These are phyloP conservation scores for Saccharomycopsis sp. DNA, from an alignment of 805 yeast genomes.

Conservation along the genomic window DNA sequence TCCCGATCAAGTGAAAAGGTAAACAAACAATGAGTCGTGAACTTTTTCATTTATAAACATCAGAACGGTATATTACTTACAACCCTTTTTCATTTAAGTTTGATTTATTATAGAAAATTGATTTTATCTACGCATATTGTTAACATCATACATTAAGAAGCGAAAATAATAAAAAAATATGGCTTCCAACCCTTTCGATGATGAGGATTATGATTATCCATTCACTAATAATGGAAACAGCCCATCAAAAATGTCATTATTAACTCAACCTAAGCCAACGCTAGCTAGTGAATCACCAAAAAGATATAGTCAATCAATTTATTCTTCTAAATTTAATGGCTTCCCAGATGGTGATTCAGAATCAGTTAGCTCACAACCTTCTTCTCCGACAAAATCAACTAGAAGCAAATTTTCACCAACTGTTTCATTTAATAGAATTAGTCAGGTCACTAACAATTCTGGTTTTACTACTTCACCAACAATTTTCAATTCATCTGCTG, in stretches of 20 bases:
- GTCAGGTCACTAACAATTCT: conserved; percentile 21
- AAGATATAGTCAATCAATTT: conserved; percentile 11
- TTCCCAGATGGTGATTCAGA: conserved; percentile 10
- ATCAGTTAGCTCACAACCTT: conserved; percentile 2
- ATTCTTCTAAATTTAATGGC: conserved; percentile 15
- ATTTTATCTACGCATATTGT: no score
- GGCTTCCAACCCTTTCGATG: conserved; percentile 25
- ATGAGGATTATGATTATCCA: conserved; percentile 24
- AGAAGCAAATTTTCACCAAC: conserved; percentile 37
- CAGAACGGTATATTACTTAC: no score
- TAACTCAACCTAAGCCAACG: conserved; percentile 17
- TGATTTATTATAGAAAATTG: no score
- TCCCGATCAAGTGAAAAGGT: neutral
- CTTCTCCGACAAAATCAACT: conserved; percentile 17
- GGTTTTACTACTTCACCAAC: conserved; percentile 33
- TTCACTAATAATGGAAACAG: conserved; percentile 14
- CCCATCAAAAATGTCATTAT: conserved; percentile 14
- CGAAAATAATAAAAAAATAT: no score
- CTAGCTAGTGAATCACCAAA: conserved; percentile 17
- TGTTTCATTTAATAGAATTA: conserved; percentile 32
- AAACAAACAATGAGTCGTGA: conserved; percentile 1
- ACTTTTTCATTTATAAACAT: conserved; percentile 2
- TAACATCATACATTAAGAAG: no score
- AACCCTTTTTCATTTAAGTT: no score
- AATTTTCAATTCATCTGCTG: conserved; percentile 32